These are phyloP conservation scores for Pseudevernia furfuracea DNA, from an alignment of 495 filamentous ascomycete genomes.

Conservation along the genomic window DNA sequence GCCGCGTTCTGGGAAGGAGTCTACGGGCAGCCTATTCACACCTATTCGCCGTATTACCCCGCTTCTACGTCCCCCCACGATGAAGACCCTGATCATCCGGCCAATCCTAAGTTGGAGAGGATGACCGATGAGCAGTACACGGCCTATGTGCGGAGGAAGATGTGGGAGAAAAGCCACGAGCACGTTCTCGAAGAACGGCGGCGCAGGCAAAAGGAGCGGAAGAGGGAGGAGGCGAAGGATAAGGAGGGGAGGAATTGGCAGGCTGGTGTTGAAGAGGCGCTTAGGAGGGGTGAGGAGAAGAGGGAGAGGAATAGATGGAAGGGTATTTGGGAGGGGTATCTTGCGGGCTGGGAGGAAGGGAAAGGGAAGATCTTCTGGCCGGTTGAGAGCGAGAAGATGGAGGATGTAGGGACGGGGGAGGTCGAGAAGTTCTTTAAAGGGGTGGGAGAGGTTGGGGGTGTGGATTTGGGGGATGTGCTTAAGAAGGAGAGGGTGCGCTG, in stretches of 20 bases:
- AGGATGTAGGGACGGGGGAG: slow-evolving; percentile 54
- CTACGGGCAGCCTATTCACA: slow-evolving; percentile 86
- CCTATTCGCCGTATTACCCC: slow-evolving; percentile 40
- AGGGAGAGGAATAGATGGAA: slow-evolving; percentile 44
- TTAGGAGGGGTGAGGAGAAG: slow-evolving; percentile 44
- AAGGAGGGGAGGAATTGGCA: slow-evolving; percentile 40
- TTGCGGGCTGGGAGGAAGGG: slow-evolving; percentile 34
- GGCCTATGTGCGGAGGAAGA: slow-evolving; percentile 68
- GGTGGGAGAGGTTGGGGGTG: slow-evolving; percentile 34
- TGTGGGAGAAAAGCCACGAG: slow-evolving; percentile 85
- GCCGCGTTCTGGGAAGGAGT: slow-evolving; percentile 90
- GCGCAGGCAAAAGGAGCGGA: slow-evolving; percentile 49
- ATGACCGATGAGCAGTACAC: slow-evolving; percentile 93
- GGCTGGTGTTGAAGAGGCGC: slow-evolving; percentile 43
- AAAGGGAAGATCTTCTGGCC: slow-evolving; percentile 66
- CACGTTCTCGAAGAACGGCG: slow-evolving; percentile 59
- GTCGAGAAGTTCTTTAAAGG: slow-evolving; percentile 57
- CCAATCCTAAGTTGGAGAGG: slow-evolving; percentile 59
- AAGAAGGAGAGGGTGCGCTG: slow-evolving; percentile 85
- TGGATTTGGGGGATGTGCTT: slow-evolving; percentile 49
- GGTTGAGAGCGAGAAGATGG: slow-evolving; percentile 51
- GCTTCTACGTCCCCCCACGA: slow-evolving; percentile 29
- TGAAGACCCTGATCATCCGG: slow-evolving; percentile 28
- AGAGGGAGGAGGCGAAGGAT: slow-evolving; percentile 37
- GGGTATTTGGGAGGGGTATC: slow-evolving; percentile 58